Evolutionary conservation across 2,329 filamentous ascomycete species (phyloP), one percentile per base, ranked within the genome.

Genomic region (Trichoderma pleuroti): DNA sequence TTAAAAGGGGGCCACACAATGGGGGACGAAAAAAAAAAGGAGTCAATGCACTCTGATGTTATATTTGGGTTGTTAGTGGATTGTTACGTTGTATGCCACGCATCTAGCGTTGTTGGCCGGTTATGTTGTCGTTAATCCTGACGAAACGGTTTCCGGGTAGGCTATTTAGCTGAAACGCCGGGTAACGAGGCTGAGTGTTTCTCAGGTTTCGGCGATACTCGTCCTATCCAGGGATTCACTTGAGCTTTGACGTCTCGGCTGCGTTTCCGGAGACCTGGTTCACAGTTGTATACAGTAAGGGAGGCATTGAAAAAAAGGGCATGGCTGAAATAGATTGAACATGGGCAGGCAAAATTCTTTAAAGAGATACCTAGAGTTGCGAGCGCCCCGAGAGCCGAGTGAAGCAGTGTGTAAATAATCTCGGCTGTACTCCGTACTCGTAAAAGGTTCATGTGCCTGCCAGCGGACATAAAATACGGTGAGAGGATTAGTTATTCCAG

Each of bases 61-160:
- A 57, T 67, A 18, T n/a, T 18, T 54, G 21, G 46, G 46, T 12
- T 30, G 24, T 26, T 39, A 32, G n/a, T 39, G 18, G 21, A 57
- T 21, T 67, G 64, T 42, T 67, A 67, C 64, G 64, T 67, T 65
- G 62, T 56, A 65, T 65, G 62, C 16, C 10, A n/a, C 26, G 30
- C 18, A 39, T 39, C 46, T 46, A 46, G 60, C 60, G 36, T 46
- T 42, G 18, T 21, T 49, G n/a, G 42, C 42, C n/a, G 42, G n/a
- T 49, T 42, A n/a, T n/a, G n/a, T n/a, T n/a, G n/a, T n/a, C n/a
- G n/a, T 39, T 66, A 14, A 18, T 26, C 16, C 34, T 24, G 54
- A 46, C 36, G 9, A 18, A 59, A 12, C 26, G n/a, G 18, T 32
- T 42, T 54, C 52, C 24, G 52, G 11, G 24, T 54, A 54, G 11